phyloP scores from a whole-genome alignment of 208 protist genomes.

The Leishmania braziliensis region DNA sequence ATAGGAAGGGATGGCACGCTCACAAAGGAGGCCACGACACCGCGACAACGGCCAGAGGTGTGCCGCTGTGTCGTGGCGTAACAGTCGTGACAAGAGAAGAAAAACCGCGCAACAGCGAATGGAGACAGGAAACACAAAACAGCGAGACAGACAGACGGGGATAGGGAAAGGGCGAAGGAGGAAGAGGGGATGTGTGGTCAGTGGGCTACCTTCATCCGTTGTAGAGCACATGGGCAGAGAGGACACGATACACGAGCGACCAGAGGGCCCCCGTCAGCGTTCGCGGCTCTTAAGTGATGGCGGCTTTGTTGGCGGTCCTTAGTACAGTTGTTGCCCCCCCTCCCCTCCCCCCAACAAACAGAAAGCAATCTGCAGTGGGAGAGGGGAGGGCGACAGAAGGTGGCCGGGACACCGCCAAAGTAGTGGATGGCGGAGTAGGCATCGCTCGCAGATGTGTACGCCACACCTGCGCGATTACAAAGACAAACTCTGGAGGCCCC shows the following conservation, averaged over 20 bases:
- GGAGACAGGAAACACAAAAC: not conserved
- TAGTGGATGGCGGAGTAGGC: not conserved
- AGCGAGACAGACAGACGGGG: not conserved
- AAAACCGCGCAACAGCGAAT: not conserved
- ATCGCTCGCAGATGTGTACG: not conserved
- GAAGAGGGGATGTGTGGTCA: not conserved
- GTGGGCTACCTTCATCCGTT: not conserved
- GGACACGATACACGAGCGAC: not conserved
- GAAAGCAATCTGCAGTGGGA: too few relatives aligned
- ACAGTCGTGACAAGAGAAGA: not conserved
- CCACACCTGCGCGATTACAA: not conserved
- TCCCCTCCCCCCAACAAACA: not conserved
- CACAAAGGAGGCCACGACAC: too few relatives aligned
- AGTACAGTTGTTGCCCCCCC: not conserved
- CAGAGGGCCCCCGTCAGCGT: not conserved
- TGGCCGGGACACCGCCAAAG: too few relatives aligned
- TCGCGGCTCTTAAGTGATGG: not conserved
- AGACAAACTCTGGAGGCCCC: not conserved
- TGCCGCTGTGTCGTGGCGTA: not conserved
- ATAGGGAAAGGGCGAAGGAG: not conserved
- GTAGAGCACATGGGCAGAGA: not conserved
- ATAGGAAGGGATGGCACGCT: too few relatives aligned
- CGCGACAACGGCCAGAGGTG: too few relatives aligned
- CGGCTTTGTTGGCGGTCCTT: not conserved
- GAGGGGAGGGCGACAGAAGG: not conserved